These are phyloP conservation scores for Cercospora sojina DNA, from an alignment of 2,329 filamentous ascomycete species.

Conservation along the genomic window DNA sequence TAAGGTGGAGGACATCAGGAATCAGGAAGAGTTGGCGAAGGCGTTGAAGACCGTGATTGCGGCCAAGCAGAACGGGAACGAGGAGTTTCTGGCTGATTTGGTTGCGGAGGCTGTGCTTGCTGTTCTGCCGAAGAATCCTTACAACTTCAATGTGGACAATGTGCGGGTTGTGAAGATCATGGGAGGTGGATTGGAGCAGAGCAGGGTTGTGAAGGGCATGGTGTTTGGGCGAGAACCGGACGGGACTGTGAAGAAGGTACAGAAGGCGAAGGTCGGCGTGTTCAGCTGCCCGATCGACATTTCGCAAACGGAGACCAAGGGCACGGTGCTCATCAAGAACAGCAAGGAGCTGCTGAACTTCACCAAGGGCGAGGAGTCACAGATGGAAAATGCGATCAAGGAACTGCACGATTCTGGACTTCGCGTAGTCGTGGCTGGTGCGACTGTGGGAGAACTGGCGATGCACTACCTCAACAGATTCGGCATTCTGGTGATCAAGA, in stretches of 20 bases:
- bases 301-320: constrained; percentile 97
- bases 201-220: constrained; percentile 94
- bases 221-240: constrained; percentile 96
- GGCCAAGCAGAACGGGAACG: constrained; percentile 92
- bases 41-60: constrained; percentile 92
- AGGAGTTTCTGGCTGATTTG: constrained; percentile 81
- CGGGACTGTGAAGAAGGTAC: constrained; percentile 81
- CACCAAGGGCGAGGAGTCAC: constrained; percentile 91
- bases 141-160: constrained; percentile 98
- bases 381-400: constrained; percentile 89
- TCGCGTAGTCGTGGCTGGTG: constrained; percentile 86
- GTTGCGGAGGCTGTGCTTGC: constrained; percentile 82
- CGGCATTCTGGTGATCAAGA: constrained; percentile 92
- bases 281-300: constrained; percentile 95
- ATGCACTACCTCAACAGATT: constrained; percentile 98
- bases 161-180: constrained; percentile 99
- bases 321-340: constrained; percentile 93
- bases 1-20: constrained; percentile 79
- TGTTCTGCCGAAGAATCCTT: constrained; percentile 91
- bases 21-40: constrained; percentile 83
- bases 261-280: constrained; percentile 92
- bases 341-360: constrained; percentile 99
- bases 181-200: constrained; percentile 93
- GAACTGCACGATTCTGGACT: constrained; percentile 92
- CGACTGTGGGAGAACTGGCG: constrained; percentile 91